Conservation (phyloP, 768 basidiomycete species). For the Paxillus ammoniavirescens region DNA sequence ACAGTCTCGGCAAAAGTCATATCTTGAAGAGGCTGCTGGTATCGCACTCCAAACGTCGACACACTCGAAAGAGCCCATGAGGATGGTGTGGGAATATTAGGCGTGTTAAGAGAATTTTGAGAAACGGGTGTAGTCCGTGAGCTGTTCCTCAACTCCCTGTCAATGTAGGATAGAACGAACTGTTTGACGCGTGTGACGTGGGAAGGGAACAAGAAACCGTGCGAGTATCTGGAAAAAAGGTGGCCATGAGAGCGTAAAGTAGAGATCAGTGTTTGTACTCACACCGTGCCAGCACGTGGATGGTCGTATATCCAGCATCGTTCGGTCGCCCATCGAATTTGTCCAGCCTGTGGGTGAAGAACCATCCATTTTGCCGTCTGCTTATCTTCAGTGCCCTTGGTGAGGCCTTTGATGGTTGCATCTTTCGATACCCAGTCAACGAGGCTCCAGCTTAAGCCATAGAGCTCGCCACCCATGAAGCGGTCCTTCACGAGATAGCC, state of each 20-base stretch:
- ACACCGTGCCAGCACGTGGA: conserved; percentile 92
- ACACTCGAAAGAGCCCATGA: conserved; percentile 83
- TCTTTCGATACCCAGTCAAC: conserved; percentile 86
- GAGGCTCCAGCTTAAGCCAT: conserved; percentile 85
- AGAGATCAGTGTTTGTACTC: conserved; percentile 31
- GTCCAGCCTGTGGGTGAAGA: conserved; percentile 71
- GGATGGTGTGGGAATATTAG: conserved; percentile 44
- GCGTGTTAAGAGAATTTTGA: conserved; percentile 19
- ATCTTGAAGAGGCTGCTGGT: conserved; percentile 64
- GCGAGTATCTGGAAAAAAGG: conserved; percentile 68
- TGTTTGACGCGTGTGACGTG: conserved; percentile 70
- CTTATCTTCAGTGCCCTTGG: conserved; percentile 89
- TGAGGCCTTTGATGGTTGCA: conserved; percentile 59
- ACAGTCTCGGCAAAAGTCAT: conserved; percentile 69
- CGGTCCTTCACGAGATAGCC: conserved; percentile 87
- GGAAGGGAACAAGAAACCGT: conserved; percentile 94
- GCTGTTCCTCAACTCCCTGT: conserved; percentile 39
- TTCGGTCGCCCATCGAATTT: conserved; percentile 89
- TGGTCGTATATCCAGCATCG: conserved; percentile 99
- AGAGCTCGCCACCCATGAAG: conserved; percentile 96
- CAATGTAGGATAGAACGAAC: conserved; percentile 52
- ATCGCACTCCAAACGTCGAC: conserved; percentile 77
- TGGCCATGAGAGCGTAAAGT: conserved; percentile 1
- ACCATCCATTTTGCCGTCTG: conserved; percentile 92
- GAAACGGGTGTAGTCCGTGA: conserved; percentile 27